phyloP scores from a whole-genome alignment of 75 land plant genomes.

The Pinus tabuliformis region DNA sequence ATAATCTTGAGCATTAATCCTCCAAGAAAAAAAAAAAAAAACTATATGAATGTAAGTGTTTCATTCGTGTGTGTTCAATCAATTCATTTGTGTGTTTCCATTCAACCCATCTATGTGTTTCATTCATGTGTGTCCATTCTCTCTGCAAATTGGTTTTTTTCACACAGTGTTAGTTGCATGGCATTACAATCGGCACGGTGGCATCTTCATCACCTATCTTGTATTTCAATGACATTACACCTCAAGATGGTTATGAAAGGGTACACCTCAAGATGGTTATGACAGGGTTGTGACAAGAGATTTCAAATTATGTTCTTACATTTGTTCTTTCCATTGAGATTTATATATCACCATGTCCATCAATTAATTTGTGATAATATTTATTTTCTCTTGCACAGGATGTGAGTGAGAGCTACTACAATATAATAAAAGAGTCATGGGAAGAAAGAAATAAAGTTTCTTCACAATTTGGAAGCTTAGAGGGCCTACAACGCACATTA shows the following conservation, averaged over 20 bases:
- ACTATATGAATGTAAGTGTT: no score
- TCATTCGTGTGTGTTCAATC: no score
- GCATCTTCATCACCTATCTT: slow-evolving; percentile 76
- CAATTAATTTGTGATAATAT: not conserved
- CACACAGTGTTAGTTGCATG: slow-evolving; percentile 83
- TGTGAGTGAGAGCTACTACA: slow-evolving; percentile 44
- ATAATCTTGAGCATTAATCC: no score
- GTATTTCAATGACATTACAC: slow-evolving; percentile 41
- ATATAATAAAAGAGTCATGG: slow-evolving; percentile 54
- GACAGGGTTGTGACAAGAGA: slow-evolving; percentile 40
- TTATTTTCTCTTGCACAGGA: not conserved
- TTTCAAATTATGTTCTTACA: slow-evolving; percentile 30
- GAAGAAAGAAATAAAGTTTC: slow-evolving; percentile 27
- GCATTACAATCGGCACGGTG: slow-evolving; percentile 61
- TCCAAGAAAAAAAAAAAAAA: no score
- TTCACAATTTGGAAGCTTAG: slow-evolving; percentile 33
- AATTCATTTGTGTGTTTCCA: no score
- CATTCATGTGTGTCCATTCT: no score
- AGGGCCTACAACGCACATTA: slow-evolving; percentile 30
- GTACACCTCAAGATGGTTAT: slow-evolving; percentile 48
- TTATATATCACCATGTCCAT: no score
- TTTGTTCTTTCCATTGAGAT: no score
- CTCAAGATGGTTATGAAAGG: no score
- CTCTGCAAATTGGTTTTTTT: no score
- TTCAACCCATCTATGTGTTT: no score